Percentiles rank a stretch among this genome's conserved stretches.
Conservation (phyloP, 129 eudicot genomes). For the Arctium minus region DNA sequence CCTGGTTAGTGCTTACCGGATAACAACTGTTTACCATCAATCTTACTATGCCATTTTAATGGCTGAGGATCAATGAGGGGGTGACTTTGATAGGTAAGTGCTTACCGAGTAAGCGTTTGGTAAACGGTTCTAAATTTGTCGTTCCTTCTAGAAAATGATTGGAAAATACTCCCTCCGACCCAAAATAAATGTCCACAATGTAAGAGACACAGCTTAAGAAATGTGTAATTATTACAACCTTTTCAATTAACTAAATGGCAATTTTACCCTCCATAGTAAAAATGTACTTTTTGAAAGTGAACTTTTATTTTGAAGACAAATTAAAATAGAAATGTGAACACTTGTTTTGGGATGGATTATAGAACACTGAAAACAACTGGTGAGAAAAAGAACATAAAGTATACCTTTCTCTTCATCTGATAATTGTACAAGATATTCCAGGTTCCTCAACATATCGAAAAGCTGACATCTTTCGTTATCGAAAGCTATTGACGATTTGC, state of each 20-base stretch:
- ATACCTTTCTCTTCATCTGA: slow-evolving; percentile 42
- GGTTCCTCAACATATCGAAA: slow-evolving; percentile 39
- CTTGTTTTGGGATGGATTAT: not conserved
- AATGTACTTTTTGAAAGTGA: not conserved
- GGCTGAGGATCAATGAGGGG: no score
- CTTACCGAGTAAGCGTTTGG: no score
- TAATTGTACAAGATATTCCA: slow-evolving; percentile 42
- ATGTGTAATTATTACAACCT: not conserved
- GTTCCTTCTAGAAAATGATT: not conserved
- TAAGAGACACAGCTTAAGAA: not conserved
- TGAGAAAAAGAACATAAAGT: not conserved
- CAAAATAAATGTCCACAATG: not conserved
- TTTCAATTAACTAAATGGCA: no score
- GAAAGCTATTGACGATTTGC: slow-evolving; percentile 34
- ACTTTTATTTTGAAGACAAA: no score
- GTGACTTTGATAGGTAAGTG: no score
- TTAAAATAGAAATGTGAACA: no score
- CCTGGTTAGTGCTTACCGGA: no score
- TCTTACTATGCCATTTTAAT: no score
- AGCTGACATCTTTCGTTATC: slow-evolving; percentile 61
- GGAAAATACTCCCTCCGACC: not conserved
- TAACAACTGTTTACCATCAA: no score
- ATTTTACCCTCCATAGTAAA: not conserved
- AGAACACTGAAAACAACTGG: not conserved
- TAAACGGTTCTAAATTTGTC: not conserved